Base-by-base conservation (phyloP, 805 yeast species). In the Yamadazyma sp. region DNA sequence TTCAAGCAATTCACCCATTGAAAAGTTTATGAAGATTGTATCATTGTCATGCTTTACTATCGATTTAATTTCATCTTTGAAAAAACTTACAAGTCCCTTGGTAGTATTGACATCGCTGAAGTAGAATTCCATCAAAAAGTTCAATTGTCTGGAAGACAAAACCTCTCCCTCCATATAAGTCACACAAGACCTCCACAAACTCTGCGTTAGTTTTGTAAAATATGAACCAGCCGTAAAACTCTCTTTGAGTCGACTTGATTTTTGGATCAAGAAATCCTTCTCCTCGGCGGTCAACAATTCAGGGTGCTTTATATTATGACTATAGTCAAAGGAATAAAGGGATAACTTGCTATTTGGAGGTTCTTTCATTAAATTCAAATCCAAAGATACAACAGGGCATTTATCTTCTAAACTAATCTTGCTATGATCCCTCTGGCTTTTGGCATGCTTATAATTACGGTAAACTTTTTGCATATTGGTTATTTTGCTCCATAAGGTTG, bases 331-430 rank as follows among this genome's bases (percentile, higher is more conserved):
- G 10, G 7, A 7, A 20, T 7, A 7, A 10, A 7, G 9, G 7
- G 23, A 7, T 10, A 20, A 7, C 23, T 20, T 20, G 9, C 7
- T 20, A 20, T 7, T 10, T n/a, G 7, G 26, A 9, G 26, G 10
- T 18, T 34, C 37, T 18, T 49, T 50, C 65, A 63, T 55, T 27
- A 59, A 49, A 39, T 60, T 58, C 40, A 65, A 54, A 42, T 62
- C 70, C 36, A 65, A 63, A 33, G 60, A 68, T 23, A 65, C 54
- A 2, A 66, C 71, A 1, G 72, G 71, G 34, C 72, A 66, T 34
- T 48, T 51, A 30, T 13, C 27, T 20, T 31, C 34, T 13, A 4
- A n/a, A n/a, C n/a, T n/a, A n/a, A n/a, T n/a, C n/a, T n/a, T n/a
- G n/a, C n/a, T n/a, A n/a, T n/a, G n/a, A n/a, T n/a, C 32, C 10